A percentile compares a stretch with the other conserved stretches of the same genome.
phyloP scores from a whole-genome alignment of 495 filamentous ascomycete genomes.

The Aspergillus saccharolyticus region DNA sequence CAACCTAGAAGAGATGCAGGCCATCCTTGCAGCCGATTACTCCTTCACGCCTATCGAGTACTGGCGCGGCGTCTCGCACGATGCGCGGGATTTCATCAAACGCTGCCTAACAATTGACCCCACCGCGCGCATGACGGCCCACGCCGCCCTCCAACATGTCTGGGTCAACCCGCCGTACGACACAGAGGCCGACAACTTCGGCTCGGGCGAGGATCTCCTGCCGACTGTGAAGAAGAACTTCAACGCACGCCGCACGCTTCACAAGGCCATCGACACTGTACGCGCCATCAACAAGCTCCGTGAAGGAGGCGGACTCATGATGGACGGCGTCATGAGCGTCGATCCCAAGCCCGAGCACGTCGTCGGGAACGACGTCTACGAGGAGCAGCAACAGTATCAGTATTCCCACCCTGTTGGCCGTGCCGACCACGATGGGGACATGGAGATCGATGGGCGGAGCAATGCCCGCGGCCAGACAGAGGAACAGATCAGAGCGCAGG shows the following conservation, averaged over 20 bases:
- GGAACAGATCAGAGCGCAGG: slow-evolving; percentile 58
- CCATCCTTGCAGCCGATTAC: slow-evolving; percentile 94
- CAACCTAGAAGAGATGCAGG: slow-evolving; percentile 98
- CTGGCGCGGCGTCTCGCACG: slow-evolving; percentile 87
- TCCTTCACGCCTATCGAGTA: slow-evolving; percentile 93
- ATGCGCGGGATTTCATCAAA: slow-evolving; percentile 85
- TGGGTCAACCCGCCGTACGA: slow-evolving; percentile 68
- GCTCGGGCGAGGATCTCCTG: slow-evolving; percentile 67
- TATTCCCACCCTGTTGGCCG: not conserved
- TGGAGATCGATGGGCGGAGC: slow-evolving; percentile 53
- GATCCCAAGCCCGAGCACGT: slow-evolving; percentile 55
- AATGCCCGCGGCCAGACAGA: slow-evolving; percentile 61
- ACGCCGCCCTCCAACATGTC: slow-evolving; percentile 82
- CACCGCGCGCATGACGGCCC: slow-evolving; percentile 80
- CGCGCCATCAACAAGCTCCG: slow-evolving; percentile 96
- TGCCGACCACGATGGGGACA: slow-evolving; percentile 22
- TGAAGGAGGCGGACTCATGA: slow-evolving; percentile 73
- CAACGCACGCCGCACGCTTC: slow-evolving; percentile 87
- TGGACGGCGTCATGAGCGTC: slow-evolving; percentile 70
- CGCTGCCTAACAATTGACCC: slow-evolving; percentile 87
- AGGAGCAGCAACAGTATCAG: slow-evolving; percentile 29
- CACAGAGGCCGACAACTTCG: slow-evolving; percentile 17
- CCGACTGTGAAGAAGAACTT: slow-evolving; percentile 98
- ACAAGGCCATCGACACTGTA: slow-evolving; percentile 96
- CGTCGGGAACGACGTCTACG: slow-evolving; percentile 38